Percentiles rank a stretch among this genome's conserved stretches.
Conservation (phyloP, 495 filamentous ascomycete species). For the Cercophora samala region DNA sequence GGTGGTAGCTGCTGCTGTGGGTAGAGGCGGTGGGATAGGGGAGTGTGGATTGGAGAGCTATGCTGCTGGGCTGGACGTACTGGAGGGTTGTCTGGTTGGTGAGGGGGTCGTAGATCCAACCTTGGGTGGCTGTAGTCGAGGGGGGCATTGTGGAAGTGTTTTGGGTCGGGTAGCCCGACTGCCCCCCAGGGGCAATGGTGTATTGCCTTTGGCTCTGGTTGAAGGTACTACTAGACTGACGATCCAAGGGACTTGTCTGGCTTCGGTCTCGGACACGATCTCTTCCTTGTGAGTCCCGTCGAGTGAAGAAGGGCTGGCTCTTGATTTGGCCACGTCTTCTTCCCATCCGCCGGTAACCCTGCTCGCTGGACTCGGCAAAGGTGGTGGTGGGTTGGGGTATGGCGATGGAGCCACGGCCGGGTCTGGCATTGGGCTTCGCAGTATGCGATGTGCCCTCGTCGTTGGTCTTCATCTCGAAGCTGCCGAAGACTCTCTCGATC, state of each 20-base stretch:
- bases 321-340: background rate
- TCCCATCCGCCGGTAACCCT: background rate
- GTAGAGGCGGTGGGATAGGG: background rate
- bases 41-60: background rate
- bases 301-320: background rate
- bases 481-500: conserved; percentile 20
- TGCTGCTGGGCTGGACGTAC: background rate
- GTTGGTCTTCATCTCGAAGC: conserved; percentile 5
- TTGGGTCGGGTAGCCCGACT: background rate
- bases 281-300: background rate
- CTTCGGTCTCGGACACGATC: background rate
- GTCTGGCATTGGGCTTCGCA: background rate
- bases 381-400: background rate
- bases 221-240: background rate
- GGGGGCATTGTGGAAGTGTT: background rate
- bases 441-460: background rate
- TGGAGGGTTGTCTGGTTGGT: background rate
- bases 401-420: background rate
- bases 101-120: background rate
- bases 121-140: background rate
- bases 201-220: background rate
- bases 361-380: background rate
- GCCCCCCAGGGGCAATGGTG: background rate
- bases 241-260: background rate
- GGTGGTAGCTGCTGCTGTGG: background rate